Percentiles rank a stretch among this genome's conserved stretches.
Evolutionary conservation across 1,139 yeast genomes (phyloP).

Genomic region (Yamadazyma oceani): DNA sequence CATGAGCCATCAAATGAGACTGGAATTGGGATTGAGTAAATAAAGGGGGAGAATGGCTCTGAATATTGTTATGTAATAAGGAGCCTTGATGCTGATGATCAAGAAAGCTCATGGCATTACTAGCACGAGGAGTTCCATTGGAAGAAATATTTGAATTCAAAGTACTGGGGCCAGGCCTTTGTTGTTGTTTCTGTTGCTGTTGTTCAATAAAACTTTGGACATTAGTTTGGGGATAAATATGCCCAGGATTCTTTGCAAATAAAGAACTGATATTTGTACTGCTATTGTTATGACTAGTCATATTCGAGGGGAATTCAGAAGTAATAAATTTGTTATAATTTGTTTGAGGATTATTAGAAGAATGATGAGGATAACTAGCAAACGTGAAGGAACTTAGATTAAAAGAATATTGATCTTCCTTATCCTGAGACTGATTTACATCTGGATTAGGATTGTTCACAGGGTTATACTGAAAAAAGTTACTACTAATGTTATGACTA

Average conservation of each 20-base stretch:
- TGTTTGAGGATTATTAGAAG: conserved; percentile 6
- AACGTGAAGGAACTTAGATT: conserved; percentile 36
- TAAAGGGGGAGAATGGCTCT: neutral
- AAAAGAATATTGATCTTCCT: conserved; percentile 37
- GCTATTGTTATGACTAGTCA: conserved; percentile 16
- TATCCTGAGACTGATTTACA: conserved; percentile 8
- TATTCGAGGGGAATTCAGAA: conserved; percentile 6
- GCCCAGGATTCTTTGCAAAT: conserved; percentile 18
- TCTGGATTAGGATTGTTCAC: conserved; percentile 19
- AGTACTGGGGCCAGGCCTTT: no score
- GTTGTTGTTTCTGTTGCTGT: conserved; percentile 3
- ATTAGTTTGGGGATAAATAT: conserved; percentile 13
- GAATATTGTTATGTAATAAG: neutral
- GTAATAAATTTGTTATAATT: conserved; percentile 3
- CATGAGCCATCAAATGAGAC: neutral
- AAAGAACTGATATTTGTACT: conserved; percentile 24
- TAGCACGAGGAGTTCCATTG: neutral
- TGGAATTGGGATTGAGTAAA: conserved; percentile 1
- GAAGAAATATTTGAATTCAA: no score
- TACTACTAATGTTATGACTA: conserved; percentile 37
- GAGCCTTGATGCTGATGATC: neutral
- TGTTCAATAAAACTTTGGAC: conserved; percentile 8
- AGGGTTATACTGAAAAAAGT: conserved; percentile 21
- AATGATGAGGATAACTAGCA: conserved; percentile 12
- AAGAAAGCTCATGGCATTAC: neutral